These are phyloP conservation scores for Cladobotryum protrusum DNA, from an alignment of 2,329 filamentous ascomycete species.

Conservation along the genomic window DNA sequence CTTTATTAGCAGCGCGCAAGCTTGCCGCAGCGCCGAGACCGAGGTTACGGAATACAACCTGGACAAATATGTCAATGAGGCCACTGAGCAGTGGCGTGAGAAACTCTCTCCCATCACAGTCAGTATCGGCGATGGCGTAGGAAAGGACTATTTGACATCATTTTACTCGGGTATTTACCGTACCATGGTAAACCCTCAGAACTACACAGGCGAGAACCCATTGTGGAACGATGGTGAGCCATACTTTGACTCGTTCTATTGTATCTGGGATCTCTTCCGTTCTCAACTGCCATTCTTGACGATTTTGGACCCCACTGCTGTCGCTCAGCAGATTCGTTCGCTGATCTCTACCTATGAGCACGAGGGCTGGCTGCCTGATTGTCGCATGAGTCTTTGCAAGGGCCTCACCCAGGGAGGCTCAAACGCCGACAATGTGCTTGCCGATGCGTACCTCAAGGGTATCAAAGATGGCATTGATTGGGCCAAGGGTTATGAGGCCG, in stretches of 20 bases:
- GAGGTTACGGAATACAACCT: conserved; percentile 68
- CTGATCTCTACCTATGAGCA: conserved; percentile 66
- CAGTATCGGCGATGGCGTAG: conserved; percentile 42
- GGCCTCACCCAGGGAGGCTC: conserved; percentile 71
- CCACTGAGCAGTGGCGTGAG: conserved; percentile 51
- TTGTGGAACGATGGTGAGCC: conserved; percentile 60
- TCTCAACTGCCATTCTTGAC: conserved; percentile 65
- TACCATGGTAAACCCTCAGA: conserved; percentile 66
- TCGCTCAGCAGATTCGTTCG: conserved; percentile 62
- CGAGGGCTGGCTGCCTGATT: conserved; percentile 67
- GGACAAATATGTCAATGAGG: conserved; percentile 42
- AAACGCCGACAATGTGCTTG: conserved; percentile 64
- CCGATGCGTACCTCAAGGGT: conserved; percentile 63
- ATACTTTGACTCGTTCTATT: conserved; percentile 73
- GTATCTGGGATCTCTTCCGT: conserved; percentile 67
- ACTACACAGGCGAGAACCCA: conserved; percentile 68
- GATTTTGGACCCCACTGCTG: conserved; percentile 56
- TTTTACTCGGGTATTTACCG: conserved; percentile 70
- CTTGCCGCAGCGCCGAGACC: conserved; percentile 60
- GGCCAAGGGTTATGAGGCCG: conserved; percentile 61
- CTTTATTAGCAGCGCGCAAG: conserved; percentile 59
- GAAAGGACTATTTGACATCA: conserved; percentile 48
- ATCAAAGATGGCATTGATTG: conserved; percentile 57
- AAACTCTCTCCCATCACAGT: conserved; percentile 56
- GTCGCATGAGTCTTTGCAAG: conserved; percentile 68